Percentiles rank a stretch among this genome's conserved stretches.
phyloP scores from a whole-genome alignment of 257 asterid genomes.

The Solanum neorickii region DNA sequence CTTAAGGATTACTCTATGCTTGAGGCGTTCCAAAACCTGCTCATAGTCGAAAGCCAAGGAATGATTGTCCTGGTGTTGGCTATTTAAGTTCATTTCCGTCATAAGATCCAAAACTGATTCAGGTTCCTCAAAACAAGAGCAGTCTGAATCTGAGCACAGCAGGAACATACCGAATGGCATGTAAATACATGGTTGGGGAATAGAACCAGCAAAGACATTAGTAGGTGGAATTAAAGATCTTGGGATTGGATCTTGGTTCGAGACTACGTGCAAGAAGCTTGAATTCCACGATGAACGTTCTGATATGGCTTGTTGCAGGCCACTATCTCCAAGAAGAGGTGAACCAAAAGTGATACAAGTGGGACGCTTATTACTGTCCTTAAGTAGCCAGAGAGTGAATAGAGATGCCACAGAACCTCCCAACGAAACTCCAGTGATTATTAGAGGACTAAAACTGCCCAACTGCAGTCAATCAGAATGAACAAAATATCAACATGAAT shows the following conservation, averaged over 20 bases:
- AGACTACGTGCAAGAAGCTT: slow-evolving; percentile 15
- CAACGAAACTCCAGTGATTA: slow-evolving; percentile 16
- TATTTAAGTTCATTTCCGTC: not conserved
- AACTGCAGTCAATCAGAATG: slow-evolving; percentile 5
- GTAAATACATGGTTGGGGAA: not conserved
- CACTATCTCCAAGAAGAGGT: slow-evolving; percentile 14
- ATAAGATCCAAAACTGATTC: slow-evolving; percentile 3
- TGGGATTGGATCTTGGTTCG: slow-evolving; percentile 12
- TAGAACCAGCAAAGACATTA: not conserved
- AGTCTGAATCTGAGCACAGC: slow-evolving; percentile 9
- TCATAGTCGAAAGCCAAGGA: not conserved
- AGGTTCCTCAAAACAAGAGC: slow-evolving; percentile 19
- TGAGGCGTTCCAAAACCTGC: not conserved
- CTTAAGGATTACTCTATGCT: not conserved
- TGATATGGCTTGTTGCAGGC: slow-evolving; percentile 12
- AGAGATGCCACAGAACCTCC: slow-evolving; percentile 27
- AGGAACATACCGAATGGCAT: slow-evolving; percentile 15
- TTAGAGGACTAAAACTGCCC: slow-evolving; percentile 1
- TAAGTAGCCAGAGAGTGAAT: slow-evolving; percentile 22
- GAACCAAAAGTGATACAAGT: slow-evolving; percentile 27
- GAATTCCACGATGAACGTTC: slow-evolving; percentile 16
- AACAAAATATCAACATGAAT: not conserved
- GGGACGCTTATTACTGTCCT: slow-evolving; percentile 4
- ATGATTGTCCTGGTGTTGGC: not conserved
- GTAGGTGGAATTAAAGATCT: not conserved